Evolutionary conservation across 306 rosid genomes (phyloP), one percentile per base, ranked within the genome.

Genomic region (Sechiopsis laciniata): DNA sequence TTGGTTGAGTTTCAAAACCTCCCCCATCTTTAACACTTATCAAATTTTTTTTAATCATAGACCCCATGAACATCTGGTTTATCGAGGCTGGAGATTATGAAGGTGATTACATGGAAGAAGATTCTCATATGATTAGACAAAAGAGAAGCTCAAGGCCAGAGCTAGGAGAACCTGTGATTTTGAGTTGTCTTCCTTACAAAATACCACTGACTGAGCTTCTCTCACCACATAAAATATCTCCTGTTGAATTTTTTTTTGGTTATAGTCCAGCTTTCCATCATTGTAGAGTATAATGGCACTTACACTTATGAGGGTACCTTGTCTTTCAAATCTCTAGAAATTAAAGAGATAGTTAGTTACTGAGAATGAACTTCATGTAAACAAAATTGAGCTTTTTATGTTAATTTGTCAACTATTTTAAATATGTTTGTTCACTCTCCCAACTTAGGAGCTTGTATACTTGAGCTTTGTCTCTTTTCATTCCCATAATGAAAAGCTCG

Each of bases 261-360:
- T 94, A 16, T 94, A 97, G 99, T 97, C 97, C 70, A 89, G 99
- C 86, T 84, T 94, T 80, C 99, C 99, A 6, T 95, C 99, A 61
- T 66, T 66, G 76, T 94, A 20, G 97, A 91, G 84, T 89, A 85
- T 82, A 89, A 96, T 62, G 97, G 99, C 68, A 91, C 95, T n/a
- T 94, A 94, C 78, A 94, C 87, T 46, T 94, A 94, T 1, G 99
- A 94, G 88, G 99, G 99, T 72, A 94, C 97, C 29, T 10, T 14
- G 3, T 21, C 37, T 58, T 58, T 21, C 60, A 20, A 8, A 58
- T 58, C 63, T 22, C 63, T 58, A 8, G 63, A 58, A 58, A 58
- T 22, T 58, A 58, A 21, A 58, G 35, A 20, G 64, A 20, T 22
- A 40, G n/a, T 12, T 17, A 26, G 17, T 60, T 24, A 22, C 40